phyloP scores from a whole-genome alignment of 371 early-diverging fungal species.

The Rhizopus stolonifer region DNA sequence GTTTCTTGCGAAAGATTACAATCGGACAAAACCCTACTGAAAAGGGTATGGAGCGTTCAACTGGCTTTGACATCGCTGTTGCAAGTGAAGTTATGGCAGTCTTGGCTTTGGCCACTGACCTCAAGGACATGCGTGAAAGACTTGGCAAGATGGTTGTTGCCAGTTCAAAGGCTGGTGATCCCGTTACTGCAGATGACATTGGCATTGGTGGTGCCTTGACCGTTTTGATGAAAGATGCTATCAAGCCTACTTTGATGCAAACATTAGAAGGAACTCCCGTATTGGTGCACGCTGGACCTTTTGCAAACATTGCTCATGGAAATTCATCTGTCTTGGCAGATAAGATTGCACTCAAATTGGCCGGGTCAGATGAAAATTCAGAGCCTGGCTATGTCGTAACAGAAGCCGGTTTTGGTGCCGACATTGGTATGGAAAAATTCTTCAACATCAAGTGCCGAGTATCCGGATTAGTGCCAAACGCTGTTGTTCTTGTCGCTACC shows the following conservation, averaged over 20 bases:
- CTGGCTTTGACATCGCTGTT: constrained; percentile 96
- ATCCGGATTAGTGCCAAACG: constrained; percentile 85
- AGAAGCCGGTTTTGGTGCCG: constrained; percentile 98
- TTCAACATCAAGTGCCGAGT: constrained; percentile 96
- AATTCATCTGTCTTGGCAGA: constrained; percentile 94
- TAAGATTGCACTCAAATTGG: constrained; percentile 89
- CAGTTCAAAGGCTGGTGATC: constrained; percentile 74
- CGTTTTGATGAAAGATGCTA: constrained; percentile 96
- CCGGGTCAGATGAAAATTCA: constrained; percentile 64
- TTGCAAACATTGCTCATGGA: constrained; percentile 98
- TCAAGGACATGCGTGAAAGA: constrained; percentile 90
- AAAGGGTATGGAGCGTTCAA: constrained; percentile 80
- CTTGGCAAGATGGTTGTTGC: constrained; percentile 95
- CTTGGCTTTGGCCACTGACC: constrained; percentile 84
- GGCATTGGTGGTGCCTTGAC: constrained; percentile 94
- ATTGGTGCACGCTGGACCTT: constrained; percentile 98
- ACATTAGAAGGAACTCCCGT: constrained; percentile 97
- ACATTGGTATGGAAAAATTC: constrained; percentile 99
- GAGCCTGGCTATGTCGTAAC: constrained; percentile 92
- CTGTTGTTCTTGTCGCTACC: constrained; percentile 96
- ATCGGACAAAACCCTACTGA: constrained; percentile 88
- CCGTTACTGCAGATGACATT: constrained; percentile 93
- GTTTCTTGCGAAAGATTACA: constrained; percentile 88
- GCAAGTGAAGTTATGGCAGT: constrained; percentile 98
- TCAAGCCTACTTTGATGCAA: constrained; percentile 97